Base-by-base conservation (phyloP, 176 grass and related monocot genomes). In the Avena insularis region DNA sequence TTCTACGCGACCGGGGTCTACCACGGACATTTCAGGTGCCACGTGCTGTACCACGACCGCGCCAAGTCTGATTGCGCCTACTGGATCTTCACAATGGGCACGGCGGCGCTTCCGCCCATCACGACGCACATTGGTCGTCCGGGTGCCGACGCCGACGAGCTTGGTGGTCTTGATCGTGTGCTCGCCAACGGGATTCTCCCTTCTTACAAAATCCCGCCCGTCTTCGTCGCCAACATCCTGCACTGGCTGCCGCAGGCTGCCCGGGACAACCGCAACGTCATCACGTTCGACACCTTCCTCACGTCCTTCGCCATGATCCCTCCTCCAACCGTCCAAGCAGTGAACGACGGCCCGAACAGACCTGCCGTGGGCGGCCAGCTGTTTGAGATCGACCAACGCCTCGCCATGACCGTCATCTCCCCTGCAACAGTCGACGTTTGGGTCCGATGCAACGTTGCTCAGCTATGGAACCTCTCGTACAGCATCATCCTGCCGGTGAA, bases 341-440 rank as follows among this genome's bases (percentile, higher is more conserved):
- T 31, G 62, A 29, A 64, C 23, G 9, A 15, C 25, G 61, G 23
- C 60, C 11, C 12, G 25, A 27, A 65, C 12, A 12, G 29, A 1
- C 62, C 19, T 0, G 45, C 65, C 27, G 83, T 65, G 21, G 71
- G 83, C 12, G 47, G 65, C 11, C 83, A 85, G 59, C 59, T 85
- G 12, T 49, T 85, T 1, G 83, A 64, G 83, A 55, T 77, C 47
- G 17, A 40, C 10, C 71, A 61, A 20, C 21, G 3, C 12, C 72
- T 85, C 73, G 83, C 83, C 17, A 85, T 85, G 72, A 55, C 48
- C 58, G 46, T 40, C 19, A 16, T 40, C 19, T 8, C 45, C 9
- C 57, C 12, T 0, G 19, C 16, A 36, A 4, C 2, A 20, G 71
- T 53, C 45, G 19, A 35, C 8, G 58, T 85, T 17, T 85, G 83